A percentile compares a stretch with the other conserved stretches of the same genome.
Evolutionary conservation across 768 basidiomycete genomes (phyloP).

Genomic region (Leccinum disarticulatum): DNA sequence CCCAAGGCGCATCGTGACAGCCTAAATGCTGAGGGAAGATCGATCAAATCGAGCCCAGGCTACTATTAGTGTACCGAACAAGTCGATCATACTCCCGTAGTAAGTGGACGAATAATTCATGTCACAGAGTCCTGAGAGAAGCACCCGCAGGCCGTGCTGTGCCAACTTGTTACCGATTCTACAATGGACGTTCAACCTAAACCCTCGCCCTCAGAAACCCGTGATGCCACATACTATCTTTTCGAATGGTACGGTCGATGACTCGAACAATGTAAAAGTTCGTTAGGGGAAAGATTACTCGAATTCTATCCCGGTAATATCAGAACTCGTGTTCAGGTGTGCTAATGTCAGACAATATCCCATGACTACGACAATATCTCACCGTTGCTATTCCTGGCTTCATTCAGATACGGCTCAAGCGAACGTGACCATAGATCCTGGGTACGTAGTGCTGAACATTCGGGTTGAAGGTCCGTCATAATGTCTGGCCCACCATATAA

Average conservation of each 20-base stretch:
- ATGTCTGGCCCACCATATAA: slow-evolving; percentile 4
- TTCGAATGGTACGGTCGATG: slow-evolving; percentile 32
- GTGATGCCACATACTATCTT: slow-evolving; percentile 67
- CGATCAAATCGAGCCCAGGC: slow-evolving; percentile 31
- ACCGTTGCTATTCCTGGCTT: slow-evolving; percentile 9
- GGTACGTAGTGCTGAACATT: neutral
- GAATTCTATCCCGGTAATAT: neutral
- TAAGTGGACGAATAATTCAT: neutral
- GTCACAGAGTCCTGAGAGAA: slow-evolving; percentile 35
- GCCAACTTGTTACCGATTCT: slow-evolving; percentile 43
- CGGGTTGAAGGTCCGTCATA: slow-evolving; percentile 5
- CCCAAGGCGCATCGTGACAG: slow-evolving; percentile 53
- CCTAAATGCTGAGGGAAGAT: slow-evolving; percentile 44
- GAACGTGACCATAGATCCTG: slow-evolving; percentile 12
- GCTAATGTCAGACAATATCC: slow-evolving; percentile 6
- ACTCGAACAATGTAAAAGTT: neutral
- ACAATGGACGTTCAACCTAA: slow-evolving; percentile 62
- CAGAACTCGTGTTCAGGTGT: slow-evolving; percentile 1
- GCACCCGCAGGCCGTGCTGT: slow-evolving; percentile 14
- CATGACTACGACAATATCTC: slow-evolving; percentile 17
- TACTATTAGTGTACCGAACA: slow-evolving; percentile 4
- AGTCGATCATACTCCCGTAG: neutral
- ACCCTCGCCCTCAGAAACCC: slow-evolving; percentile 63
- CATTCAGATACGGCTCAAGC: slow-evolving; percentile 3
- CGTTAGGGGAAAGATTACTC: too few species aligned